A percentile compares a stretch with the other conserved stretches of the same genome.
phyloP scores from a whole-genome alignment of 176 grass and related monocot genomes.

The Hyparrhenia diplandra region DNA sequence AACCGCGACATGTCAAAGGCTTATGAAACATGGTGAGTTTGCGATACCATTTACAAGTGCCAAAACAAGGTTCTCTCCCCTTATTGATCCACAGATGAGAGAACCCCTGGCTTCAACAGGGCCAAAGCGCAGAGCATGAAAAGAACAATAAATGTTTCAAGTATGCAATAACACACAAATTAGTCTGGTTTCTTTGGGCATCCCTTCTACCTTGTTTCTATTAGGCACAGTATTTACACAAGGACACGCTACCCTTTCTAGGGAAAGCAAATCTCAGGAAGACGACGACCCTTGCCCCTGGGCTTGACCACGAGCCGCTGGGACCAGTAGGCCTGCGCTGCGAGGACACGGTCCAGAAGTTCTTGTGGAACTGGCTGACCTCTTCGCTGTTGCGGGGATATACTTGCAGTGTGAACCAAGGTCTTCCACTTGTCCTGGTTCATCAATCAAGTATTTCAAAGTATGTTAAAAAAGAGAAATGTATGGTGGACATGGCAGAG shows the following conservation, averaged over 20 bases:
- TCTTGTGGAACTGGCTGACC: slow-evolving; percentile 73
- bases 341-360: slow-evolving; percentile 66
- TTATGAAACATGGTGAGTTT: not conserved
- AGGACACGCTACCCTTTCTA: slow-evolving; percentile 26
- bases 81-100: slow-evolving; percentile 36
- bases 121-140: not conserved
- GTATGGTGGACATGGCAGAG: not conserved
- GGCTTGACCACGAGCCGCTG: slow-evolving; percentile 41
- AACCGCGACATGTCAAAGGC: not conserved
- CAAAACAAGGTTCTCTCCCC: slow-evolving; percentile 26
- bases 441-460: slow-evolving; percentile 3
- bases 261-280: slow-evolving; percentile 26
- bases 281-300: slow-evolving; percentile 21
- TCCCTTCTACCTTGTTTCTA: slow-evolving; percentile 10
- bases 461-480: not conserved
- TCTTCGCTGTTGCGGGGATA: slow-evolving; percentile 66
- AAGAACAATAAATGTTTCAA: slow-evolving; percentile 23
- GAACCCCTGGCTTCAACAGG: slow-evolving; percentile 25
- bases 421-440: slow-evolving; percentile 91
- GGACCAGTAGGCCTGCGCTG: slow-evolving; percentile 67
- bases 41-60: slow-evolving; percentile 42
- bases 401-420: slow-evolving; percentile 76
- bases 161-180: slow-evolving; percentile 25
- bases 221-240: slow-evolving; percentile 42
- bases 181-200: slow-evolving; percentile 22